Percentiles rank a stretch among this genome's conserved stretches.
These are phyloP conservation scores for Penicillium antarcticum DNA, from an alignment of 495 filamentous ascomycete genomes.

Conservation along the genomic window DNA sequence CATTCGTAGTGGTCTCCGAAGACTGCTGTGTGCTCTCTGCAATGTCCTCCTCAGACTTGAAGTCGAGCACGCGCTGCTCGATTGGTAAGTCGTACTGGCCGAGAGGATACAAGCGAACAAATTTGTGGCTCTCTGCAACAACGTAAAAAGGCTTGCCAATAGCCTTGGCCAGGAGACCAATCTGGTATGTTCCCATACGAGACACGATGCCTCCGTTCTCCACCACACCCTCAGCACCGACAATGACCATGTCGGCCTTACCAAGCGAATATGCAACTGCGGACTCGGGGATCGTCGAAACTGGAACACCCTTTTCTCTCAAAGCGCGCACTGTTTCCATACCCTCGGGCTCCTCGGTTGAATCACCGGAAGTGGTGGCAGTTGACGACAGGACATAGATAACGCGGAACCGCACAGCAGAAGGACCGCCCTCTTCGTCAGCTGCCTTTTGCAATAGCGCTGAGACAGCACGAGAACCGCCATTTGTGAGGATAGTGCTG, in stretches of 20 bases:
- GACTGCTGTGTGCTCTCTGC: conserved; percentile 34
- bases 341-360: conserved; percentile 51
- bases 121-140: conserved; percentile 93
- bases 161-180: conserved; percentile 75
- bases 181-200: conserved; percentile 86
- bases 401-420: conserved; percentile 68
- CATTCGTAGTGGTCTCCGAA: conserved; percentile 1
- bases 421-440: conserved; percentile 54
- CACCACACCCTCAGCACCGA: conserved; percentile 91
- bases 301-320: conserved; percentile 68
- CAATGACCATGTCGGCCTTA: conserved; percentile 77
- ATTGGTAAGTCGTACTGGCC: conserved; percentile 76
- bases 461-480: conserved; percentile 78
- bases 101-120: conserved; percentile 76
- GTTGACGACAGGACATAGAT: conserved; percentile 66
- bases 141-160: conserved; percentile 83
- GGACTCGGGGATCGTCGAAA: conserved; percentile 77
- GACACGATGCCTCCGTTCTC: conserved; percentile 92
- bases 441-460: conserved; percentile 72
- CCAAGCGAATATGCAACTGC: conserved; percentile 83
- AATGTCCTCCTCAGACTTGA: conserved; percentile 53
- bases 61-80: conserved; percentile 71
- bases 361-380: conserved; percentile 25
- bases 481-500: conserved; percentile 80
- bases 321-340: conserved; percentile 64